phyloP scores from a whole-genome alignment of 768 basidiomycete genomes.

The Vishniacozyma victoriae region DNA sequence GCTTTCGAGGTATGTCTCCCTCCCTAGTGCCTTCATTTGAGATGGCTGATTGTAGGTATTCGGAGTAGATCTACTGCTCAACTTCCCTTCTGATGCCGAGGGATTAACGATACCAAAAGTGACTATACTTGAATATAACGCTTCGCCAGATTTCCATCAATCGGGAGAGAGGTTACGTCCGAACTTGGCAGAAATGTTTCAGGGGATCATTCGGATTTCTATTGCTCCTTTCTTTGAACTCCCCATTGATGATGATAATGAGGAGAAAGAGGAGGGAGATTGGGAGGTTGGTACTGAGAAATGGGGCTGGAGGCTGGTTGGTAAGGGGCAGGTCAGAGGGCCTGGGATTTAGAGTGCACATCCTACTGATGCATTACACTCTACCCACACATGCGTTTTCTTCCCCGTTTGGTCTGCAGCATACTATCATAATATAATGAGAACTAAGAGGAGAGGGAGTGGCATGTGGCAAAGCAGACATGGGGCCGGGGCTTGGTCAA shows the following conservation, averaged over 20 bases:
- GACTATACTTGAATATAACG: slow-evolving; percentile 82
- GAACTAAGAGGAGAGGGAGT: no score
- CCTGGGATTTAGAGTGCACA: no score
- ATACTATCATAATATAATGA: no score
- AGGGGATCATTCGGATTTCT: slow-evolving; percentile 61
- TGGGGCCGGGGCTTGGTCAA: no score
- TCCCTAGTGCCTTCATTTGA: neutral
- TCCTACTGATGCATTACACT: no score
- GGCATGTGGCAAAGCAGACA: no score
- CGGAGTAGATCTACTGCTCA: slow-evolving; percentile 84
- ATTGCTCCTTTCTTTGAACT: slow-evolving; percentile 58
- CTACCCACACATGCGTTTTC: no score
- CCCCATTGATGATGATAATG: slow-evolving; percentile 15
- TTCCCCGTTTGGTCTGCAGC: no score
- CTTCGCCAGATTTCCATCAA: slow-evolving; percentile 91
- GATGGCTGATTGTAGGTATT: slow-evolving; percentile 53
- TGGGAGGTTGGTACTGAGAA: slow-evolving; percentile 26
- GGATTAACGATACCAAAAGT: slow-evolving; percentile 48
- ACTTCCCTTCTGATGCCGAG: slow-evolving; percentile 42
- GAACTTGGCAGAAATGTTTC: slow-evolving; percentile 76
- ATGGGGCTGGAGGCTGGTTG: slow-evolving; percentile 31
- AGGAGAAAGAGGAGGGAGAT: slow-evolving; percentile 9
- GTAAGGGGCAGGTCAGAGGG: slow-evolving; percentile 23
- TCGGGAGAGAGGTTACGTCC: slow-evolving; percentile 76
- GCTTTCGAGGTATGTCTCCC: slow-evolving; percentile 69